A percentile compares a stretch with the other conserved stretches of the same genome.
Conservation (phyloP, 805 yeast genomes). For the Schwanniomyces pseudopolymorphus region DNA sequence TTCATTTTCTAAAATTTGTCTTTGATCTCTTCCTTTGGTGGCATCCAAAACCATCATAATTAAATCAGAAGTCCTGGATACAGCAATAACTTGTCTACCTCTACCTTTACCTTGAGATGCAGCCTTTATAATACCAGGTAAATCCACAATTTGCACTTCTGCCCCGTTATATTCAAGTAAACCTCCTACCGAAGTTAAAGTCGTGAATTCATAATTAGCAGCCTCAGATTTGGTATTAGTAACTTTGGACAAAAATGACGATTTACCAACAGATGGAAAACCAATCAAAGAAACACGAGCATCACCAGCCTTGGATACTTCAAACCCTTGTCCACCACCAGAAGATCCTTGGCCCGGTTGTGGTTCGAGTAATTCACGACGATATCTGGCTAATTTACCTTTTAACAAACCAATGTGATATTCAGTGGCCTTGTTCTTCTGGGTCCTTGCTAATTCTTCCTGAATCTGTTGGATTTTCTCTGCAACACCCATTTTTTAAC, state of each 20-base stretch:
- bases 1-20: constrained; percentile 83
- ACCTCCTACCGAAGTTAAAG: constrained; percentile 95
- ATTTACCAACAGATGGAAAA: constrained; percentile 96
- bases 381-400: constrained; percentile 89
- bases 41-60: constrained; percentile 94
- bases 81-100: constrained; percentile 94
- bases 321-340: constrained; percentile 86
- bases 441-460: constrained; percentile 91
- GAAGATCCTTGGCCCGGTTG: constrained; percentile 71
- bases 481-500: constrained; percentile 23
- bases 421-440: constrained; percentile 96
- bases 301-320: constrained; percentile 93
- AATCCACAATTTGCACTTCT: constrained; percentile 93
- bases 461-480: constrained; percentile 89
- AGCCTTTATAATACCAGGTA: constrained; percentile 96
- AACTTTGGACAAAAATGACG: constrained; percentile 82
- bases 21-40: constrained; percentile 87
- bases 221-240: constrained; percentile 94
- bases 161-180: constrained; percentile 95
- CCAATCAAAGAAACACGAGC: constrained; percentile 95
- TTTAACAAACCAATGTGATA: constrained; percentile 92
- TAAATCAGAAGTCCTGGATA: constrained; percentile 92
- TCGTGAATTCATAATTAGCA: constrained; percentile 93
- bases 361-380: constrained; percentile 90
- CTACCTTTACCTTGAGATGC: constrained; percentile 97